A percentile compares a stretch with the other conserved stretches of the same genome.
Conservation (phyloP, 169 alveolate genomes). For the Plasmodium gonderi region DNA sequence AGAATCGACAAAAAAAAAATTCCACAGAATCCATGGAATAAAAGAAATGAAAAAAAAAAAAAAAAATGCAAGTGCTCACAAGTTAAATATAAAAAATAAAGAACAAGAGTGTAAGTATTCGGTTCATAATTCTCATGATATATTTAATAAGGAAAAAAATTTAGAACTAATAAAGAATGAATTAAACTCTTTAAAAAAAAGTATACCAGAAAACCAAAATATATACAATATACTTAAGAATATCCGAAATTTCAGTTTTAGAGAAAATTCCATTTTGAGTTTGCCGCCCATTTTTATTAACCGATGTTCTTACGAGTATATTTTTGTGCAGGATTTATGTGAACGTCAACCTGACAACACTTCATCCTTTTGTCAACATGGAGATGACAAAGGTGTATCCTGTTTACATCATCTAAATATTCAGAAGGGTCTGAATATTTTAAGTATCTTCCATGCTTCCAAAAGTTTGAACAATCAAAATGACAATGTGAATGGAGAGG, state of each 20-base stretch:
- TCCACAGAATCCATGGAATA: slow-evolving; percentile 71
- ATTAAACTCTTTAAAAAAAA: slow-evolving; percentile 64
- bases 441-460: background rate
- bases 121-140: background rate
- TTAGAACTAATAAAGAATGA: slow-evolving; percentile 59
- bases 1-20: slow-evolving; percentile 33
- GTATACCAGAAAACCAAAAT: slow-evolving; percentile 40
- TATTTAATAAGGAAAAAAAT: slow-evolving; percentile 51
- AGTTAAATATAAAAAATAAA: slow-evolving; percentile 33
- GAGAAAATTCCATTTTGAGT: slow-evolving; percentile 72
- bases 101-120: background rate
- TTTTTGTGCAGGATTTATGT: slow-evolving; percentile 48
- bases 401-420: background rate
- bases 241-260: slow-evolving; percentile 59
- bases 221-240: slow-evolving; percentile 51
- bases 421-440: background rate
- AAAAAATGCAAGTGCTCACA: slow-evolving; percentile 20
- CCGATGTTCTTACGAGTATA: slow-evolving; percentile 30
- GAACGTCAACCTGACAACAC: slow-evolving; percentile 27
- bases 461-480: background rate
- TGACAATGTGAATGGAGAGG: background rate
- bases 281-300: slow-evolving; percentile 69
- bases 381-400: slow-evolving; percentile 11
- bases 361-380: background rate
- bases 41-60: slow-evolving; percentile 75